Base-by-base conservation (phyloP, 139 green algal species). In the Chlorella vulgaris region DNA sequence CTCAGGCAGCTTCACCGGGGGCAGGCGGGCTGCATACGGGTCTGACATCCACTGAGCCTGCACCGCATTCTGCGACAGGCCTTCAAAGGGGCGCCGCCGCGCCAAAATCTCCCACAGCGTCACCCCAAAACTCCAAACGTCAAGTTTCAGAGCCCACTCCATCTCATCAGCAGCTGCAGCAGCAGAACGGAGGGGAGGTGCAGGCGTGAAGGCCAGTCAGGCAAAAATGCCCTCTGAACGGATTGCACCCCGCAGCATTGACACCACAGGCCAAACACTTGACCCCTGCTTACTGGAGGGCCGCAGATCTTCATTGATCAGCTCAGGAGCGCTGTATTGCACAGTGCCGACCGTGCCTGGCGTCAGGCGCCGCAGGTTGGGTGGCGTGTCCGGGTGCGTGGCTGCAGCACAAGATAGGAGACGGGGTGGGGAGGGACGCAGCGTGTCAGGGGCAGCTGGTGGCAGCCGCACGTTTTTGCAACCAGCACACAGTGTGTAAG, bases 91-190 rank as follows among this genome's bases (percentile, higher is more conserved):
- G 7, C 90, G 80, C 53, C 83, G 78, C 36, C 87, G 80, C 76
- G 88, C 78, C 31, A 92, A 50, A 5, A 91, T 84, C 82, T 93
- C 86, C 90, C 90, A 93, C 42, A 93, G 65, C 18, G 81, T 92
- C 2, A 93, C 87, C 18, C 90, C 90, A 78, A 92, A 90, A 35
- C 85, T 90, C 76, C 90, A 93, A 29, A 93, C 86, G 26, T 89
- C 82, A 66, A 82, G 40, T 53, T 82, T 67, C 62, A 83, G 50
- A 10, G 69, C 33, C 51, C 78, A 82, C n/a, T 77, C 80, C 24
- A 61, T 36, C 13, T 86, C 40, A 22, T 29, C 21, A 35, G 15
- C 38, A 35, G 29, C 66, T 86, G 80, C 47, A 47, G 7, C 3
- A 22, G 7, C 2, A 26, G 28, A n/a, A n/a, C n/a, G 38, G 5